Evolutionary conservation across 495 filamentous ascomycete genomes (phyloP), one percentile per base, ranked within the genome.

Genomic region (Aspergillus mulundensis): DNA sequence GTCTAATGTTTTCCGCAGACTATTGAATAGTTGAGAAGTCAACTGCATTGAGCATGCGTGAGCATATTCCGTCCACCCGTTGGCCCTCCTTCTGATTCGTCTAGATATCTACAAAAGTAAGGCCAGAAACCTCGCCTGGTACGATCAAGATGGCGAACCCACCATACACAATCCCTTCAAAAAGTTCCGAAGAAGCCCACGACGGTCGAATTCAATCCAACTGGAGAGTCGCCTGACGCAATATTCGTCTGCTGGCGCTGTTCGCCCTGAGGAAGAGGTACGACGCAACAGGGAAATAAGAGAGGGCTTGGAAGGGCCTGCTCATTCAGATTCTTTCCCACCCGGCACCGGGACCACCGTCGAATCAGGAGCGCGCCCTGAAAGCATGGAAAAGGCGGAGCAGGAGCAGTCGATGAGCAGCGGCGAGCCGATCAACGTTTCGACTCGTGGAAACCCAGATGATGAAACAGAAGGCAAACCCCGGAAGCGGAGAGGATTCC

Each of bases 161-260:
- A 57, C 72, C 2, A 68, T 67, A 5, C 71, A 71, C 58, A 81
- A 81, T 53, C 78, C 78, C n/a, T 81, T 79, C 56, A 74, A 75
- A 57, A 77, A 76, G 45, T 72, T 75, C 59, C 62, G 67, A 19
- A 47, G 58, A 23, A 63, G 57, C 16, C 67, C 65, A 14, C 67
- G 60, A 28, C 69, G 68, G 24, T 57, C 66, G 18, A 52, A 61
- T 42, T 73, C 70, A 19, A 66, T 72, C 47, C 64, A 70, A 52
- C 64, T 77, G 18, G 69, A 74, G 49, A 61, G 44, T 24, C 53
- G 63, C 12, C 48, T 62, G 20, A 30, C 48, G 7, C 54, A 50
- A 15, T 48, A 61, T 19, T 54, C 54, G 36, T 67, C 66, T 39
- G 56, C 65, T 50, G 63, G 62, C 7, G 67, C 70, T n/a, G 48